Evolutionary conservation across 2,329 filamentous ascomycete species (phyloP), one percentile per base, ranked within the genome.

Genomic region (Diaporthe destruens): DNA sequence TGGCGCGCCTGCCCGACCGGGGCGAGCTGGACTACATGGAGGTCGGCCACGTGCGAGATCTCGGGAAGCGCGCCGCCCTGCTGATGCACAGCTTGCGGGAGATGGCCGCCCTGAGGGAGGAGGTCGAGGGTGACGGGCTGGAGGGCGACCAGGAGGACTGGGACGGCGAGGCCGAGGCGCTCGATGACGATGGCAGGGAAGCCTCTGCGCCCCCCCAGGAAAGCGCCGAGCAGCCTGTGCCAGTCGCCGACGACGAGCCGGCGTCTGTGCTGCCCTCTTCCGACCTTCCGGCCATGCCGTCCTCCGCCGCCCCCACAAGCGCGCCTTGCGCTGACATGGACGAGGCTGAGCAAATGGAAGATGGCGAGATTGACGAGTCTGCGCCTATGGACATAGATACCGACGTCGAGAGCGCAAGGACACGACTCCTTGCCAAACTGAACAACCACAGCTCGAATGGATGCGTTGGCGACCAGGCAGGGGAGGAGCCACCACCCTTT

Each of bases 21-120:
- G 94, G 94, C 1, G 91, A 93, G 80, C 84, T 98, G 80, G 89
- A 90, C 74, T 92, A 94, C 75, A 88, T 90, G 55, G 93, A 96
- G 78, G 89, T 97, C 42, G 92, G 91, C 6, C 90, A 91, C 77
- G 85, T 98, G 36, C 87, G 96, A 66, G 94, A 96, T 72, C 81
- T 98, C 44, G 95, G 93, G 0, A 94, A 94, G 81, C 88, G 91
- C 75, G 94, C 94, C 0, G 90, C 92, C 25, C 79, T 90, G 76
- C 80, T 93, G 71, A 86, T 88, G 76, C 82, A 86, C 16, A 88
- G 87, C 65, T 80, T 90, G 25, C 84, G 84, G 42, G 87, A 90
- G 75, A 86, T 88, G 80, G 85, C 86, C 12, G 83, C 84, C 14
- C 75, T 88, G 69, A 79, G 83, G 63, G 84, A 86, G 29, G 82